Evolutionary conservation across 768 basidiomycete genomes (phyloP).

Genomic region (Collybiopsis luxurians): DNA sequence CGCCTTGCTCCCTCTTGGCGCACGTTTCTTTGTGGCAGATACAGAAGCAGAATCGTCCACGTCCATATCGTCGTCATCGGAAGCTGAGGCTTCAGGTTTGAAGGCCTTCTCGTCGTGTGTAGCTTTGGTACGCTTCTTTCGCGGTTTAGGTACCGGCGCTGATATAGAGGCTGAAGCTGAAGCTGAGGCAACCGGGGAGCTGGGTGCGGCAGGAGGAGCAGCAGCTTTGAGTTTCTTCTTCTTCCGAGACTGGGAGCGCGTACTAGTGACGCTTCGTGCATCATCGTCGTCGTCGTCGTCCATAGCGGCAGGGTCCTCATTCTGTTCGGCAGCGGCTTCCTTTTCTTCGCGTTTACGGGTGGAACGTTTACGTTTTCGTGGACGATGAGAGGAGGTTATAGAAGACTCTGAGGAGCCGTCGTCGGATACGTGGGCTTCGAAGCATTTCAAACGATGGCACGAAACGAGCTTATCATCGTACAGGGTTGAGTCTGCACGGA

Average conservation of each 20-base stretch:
- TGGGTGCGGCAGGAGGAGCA: background rate
- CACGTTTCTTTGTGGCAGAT: background rate
- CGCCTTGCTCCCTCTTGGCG: background rate
- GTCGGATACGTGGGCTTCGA: slow-evolving; percentile 31
- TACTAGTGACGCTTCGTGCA: slow-evolving; percentile 17
- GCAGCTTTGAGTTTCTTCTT: slow-evolving; percentile 2
- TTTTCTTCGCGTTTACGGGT: slow-evolving; percentile 22
- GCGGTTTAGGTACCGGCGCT: slow-evolving; percentile 14
- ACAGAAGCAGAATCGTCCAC: slow-evolving; percentile 11
- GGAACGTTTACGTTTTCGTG: slow-evolving; percentile 7
- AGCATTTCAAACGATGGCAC: slow-evolving; percentile 57
- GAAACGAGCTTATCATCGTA: slow-evolving; percentile 66
- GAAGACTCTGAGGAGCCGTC: slow-evolving; percentile 17
- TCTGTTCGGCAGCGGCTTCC: background rate
- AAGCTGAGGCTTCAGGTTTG: slow-evolving; percentile 8
- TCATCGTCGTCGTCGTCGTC: slow-evolving; percentile 12
- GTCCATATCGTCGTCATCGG: slow-evolving; percentile 10
- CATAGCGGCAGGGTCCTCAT: background rate
- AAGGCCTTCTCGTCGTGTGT: slow-evolving; percentile 11
- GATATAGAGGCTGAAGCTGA: slow-evolving; percentile 3
- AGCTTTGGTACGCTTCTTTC: slow-evolving; percentile 12
- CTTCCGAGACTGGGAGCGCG: slow-evolving; percentile 3
- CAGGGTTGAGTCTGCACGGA: slow-evolving; percentile 70
- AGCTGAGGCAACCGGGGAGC: slow-evolving; percentile 1
- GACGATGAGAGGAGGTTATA: slow-evolving; percentile 18